These are phyloP conservation scores for Thuidium tamariscinum DNA, from an alignment of 225 moss, liverwort and hornwort genomes.

Conservation along the genomic window DNA sequence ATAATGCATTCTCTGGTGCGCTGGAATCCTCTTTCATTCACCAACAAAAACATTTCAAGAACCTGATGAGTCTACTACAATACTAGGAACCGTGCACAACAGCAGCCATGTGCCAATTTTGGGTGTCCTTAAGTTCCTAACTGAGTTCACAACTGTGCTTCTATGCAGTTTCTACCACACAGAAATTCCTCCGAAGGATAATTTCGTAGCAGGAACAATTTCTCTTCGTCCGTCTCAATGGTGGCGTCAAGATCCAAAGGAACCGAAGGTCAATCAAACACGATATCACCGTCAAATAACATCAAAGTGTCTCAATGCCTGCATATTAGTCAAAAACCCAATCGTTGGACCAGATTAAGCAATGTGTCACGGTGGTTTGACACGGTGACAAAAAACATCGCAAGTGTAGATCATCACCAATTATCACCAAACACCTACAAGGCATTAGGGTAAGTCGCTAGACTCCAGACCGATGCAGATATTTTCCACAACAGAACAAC, in stretches of 20 bases:
- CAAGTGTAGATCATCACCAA: background rate
- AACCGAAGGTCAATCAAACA: background rate
- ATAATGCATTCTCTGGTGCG: background rate
- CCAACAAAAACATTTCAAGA: background rate
- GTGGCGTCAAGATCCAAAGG: background rate
- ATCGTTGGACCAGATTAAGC: background rate
- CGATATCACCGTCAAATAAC: background rate
- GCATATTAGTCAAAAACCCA: background rate
- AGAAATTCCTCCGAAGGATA: background rate
- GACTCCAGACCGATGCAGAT: background rate
- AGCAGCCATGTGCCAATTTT: background rate
- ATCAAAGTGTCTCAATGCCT: background rate
- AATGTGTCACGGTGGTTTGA: background rate
- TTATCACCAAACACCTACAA: background rate
- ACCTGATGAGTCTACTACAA: background rate
- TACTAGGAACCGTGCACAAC: background rate
- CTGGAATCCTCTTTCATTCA: no score
- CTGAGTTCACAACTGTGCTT: background rate
- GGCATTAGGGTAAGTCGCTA: background rate
- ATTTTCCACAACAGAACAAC: background rate
- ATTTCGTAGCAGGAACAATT: background rate
- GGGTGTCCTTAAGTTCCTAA: background rate
- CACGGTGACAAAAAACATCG: background rate
- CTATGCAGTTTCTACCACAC: background rate
- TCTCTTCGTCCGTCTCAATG: background rate